phyloP scores from a whole-genome alignment of 2,329 filamentous ascomycete species.

The Botrytis deweyae region DNA sequence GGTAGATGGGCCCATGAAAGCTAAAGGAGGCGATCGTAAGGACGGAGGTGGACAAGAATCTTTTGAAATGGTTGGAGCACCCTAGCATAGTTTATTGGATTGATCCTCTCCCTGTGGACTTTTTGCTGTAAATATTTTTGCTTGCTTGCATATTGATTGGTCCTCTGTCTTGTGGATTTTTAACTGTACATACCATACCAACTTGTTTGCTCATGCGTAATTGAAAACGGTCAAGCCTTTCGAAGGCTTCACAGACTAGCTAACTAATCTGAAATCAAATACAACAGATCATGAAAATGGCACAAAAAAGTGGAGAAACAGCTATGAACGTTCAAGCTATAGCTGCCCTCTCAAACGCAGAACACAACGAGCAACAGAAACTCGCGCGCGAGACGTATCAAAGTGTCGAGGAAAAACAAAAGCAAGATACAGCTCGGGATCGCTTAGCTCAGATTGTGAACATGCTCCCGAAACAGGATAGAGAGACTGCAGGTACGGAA shows the following conservation, averaged over 20 bases:
- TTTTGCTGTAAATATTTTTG: background rate
- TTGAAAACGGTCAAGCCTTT: background rate
- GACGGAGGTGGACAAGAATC: too few species aligned
- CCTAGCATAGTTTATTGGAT: constrained; percentile 5
- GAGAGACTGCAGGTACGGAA: background rate
- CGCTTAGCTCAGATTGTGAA: background rate
- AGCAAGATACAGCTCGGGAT: background rate
- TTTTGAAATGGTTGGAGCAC: constrained; percentile 1
- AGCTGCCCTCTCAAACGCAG: rapidly evolving
- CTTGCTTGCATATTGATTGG: background rate
- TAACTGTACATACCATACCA: background rate
- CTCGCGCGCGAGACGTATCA: too few species aligned
- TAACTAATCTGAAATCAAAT: background rate
- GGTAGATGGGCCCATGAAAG: constrained; percentile 41
- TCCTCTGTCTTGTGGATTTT: background rate
- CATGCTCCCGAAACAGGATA: background rate
- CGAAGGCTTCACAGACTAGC: background rate
- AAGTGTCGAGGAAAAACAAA: background rate
- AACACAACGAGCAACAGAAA: background rate
- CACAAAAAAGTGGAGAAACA: background rate
- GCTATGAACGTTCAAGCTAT: background rate
- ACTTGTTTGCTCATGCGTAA: background rate
- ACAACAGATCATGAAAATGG: background rate
- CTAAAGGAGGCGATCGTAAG: background rate
- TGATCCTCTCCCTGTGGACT: background rate